Evolutionary conservation across 306 rosid species (phyloP).

Genomic region (Cicer yamashitae): DNA sequence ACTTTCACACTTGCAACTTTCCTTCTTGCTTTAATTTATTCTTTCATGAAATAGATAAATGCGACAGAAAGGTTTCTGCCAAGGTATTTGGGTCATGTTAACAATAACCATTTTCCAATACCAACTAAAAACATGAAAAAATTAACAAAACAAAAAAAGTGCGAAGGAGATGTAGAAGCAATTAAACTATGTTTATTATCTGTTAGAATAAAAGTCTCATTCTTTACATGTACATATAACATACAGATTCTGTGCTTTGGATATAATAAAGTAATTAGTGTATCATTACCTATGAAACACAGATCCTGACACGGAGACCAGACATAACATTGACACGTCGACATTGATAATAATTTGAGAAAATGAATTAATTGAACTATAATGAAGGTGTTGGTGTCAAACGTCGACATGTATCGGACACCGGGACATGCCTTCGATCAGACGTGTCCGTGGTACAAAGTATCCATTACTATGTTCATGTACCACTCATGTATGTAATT

Average conservation of each 20-base stretch:
- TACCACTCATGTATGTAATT: background rate
- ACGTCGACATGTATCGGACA: no score
- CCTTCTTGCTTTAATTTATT: background rate
- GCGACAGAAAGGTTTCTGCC: background rate
- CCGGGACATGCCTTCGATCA: no score
- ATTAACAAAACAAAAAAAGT: background rate
- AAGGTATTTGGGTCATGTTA: slow-evolving; percentile 3
- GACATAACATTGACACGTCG: no score
- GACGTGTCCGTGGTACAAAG: no score
- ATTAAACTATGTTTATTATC: background rate
- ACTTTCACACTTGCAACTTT: background rate
- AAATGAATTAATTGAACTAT: no score
- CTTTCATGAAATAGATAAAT: background rate
- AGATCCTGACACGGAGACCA: no score
- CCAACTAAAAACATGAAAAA: background rate
- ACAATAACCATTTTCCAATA: background rate
- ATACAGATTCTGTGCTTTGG: background rate
- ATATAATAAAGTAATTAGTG: background rate
- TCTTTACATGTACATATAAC: slow-evolving; percentile 1
- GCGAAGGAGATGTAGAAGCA: background rate
- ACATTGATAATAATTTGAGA: no score
- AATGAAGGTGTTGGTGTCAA: no score
- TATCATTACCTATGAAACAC: background rate
- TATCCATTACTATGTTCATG: background rate
- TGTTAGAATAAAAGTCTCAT: slow-evolving; percentile 2